A percentile compares a stretch with the other conserved stretches of the same genome.
phyloP scores from a whole-genome alignment of 768 basidiomycete genomes.

The Baorangia bicolor region DNA sequence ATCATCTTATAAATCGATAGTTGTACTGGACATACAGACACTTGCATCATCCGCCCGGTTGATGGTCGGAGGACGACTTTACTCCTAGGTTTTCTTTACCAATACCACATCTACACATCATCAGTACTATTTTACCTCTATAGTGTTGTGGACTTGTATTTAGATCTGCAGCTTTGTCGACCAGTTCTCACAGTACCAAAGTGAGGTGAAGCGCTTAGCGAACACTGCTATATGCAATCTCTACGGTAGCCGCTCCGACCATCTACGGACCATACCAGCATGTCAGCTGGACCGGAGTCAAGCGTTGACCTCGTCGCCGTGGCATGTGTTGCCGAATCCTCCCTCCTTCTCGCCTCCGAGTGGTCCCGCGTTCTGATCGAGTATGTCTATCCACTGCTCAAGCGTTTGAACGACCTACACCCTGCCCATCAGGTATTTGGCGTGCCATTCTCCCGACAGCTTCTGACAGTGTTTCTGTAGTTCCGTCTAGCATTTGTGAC shows the following conservation, averaged over 20 bases:
- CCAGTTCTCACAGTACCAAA: constrained; percentile 7
- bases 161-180: constrained; percentile 5
- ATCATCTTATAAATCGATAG: constrained; percentile 21
- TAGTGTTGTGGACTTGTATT: constrained; percentile 8
- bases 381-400: constrained; percentile 53
- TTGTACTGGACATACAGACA: constrained; percentile 13
- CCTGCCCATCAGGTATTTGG: constrained; percentile 37
- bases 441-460: neutral
- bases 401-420: constrained; percentile 48
- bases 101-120: constrained; percentile 20
- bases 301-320: constrained; percentile 42
- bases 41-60: neutral
- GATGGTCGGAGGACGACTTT: neutral
- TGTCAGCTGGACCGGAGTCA: constrained; percentile 22
- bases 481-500: constrained; percentile 54
- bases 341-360: constrained; percentile 50
- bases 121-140: constrained; percentile 11
- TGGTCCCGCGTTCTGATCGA: constrained; percentile 48
- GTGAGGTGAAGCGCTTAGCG: too few relatives aligned
- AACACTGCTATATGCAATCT: neutral
- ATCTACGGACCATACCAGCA: constrained; percentile 5
- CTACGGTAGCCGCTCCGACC: neutral
- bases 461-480: constrained; percentile 22
- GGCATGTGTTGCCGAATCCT: constrained; percentile 61
- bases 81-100: neutral